Evolutionary conservation across 2,329 filamentous ascomycete species (phyloP).

Genomic region (Colletotrichum spaethianum): DNA sequence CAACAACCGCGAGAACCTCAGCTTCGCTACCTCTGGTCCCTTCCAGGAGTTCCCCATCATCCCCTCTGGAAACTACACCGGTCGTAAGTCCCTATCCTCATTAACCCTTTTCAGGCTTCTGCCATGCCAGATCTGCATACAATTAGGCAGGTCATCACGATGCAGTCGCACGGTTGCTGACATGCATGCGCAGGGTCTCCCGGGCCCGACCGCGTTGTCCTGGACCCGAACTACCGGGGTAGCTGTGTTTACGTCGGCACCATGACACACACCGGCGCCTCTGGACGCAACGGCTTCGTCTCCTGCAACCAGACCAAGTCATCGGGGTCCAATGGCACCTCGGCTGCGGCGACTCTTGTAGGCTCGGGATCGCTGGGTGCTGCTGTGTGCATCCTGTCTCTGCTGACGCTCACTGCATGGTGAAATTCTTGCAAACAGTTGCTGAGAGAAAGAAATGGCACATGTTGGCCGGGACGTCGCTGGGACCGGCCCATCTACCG

Average conservation of each 20-base stretch:
- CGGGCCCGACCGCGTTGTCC: slow-evolving; percentile 76
- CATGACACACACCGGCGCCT: slow-evolving; percentile 80
- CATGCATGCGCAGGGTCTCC: slow-evolving; percentile 63
- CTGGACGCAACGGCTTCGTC: slow-evolving; percentile 75
- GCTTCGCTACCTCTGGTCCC: slow-evolving; percentile 51
- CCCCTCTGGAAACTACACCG: slow-evolving; percentile 50
- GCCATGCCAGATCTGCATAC: neutral
- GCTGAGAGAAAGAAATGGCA: neutral
- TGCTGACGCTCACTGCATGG: slow-evolving; percentile 25
- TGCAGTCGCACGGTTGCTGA: slow-evolving; percentile 17
- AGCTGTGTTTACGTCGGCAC: slow-evolving; percentile 70
- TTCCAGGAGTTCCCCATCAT: slow-evolving; percentile 58
- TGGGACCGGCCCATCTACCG: neutral
- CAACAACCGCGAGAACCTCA: slow-evolving; percentile 56
- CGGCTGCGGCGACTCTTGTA: neutral
- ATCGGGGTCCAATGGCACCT: neutral
- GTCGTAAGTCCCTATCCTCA: slow-evolving; percentile 48
- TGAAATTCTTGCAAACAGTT: neutral
- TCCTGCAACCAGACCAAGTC: slow-evolving; percentile 59
- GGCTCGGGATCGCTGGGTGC: neutral
- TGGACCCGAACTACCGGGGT: slow-evolving; percentile 59
- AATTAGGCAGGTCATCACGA: neutral
- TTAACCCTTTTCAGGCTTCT: neutral
- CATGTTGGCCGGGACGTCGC: neutral
- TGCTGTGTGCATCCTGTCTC: neutral